Conservation (phyloP, 768 basidiomycete species). For the Auriscalpium orientale region DNA sequence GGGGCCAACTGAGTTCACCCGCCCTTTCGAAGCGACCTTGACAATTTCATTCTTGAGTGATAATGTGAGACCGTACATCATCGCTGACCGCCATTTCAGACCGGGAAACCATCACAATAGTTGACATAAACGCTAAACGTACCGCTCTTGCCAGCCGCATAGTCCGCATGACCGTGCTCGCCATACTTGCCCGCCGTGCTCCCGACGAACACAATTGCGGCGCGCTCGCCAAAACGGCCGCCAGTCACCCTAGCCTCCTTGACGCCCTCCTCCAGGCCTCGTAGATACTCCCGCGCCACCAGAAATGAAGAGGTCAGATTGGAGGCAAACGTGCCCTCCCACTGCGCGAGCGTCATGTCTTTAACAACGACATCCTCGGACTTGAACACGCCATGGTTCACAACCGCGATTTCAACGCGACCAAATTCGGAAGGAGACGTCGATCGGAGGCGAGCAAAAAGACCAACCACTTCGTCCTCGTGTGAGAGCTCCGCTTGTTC, state of each 20-base stretch:
- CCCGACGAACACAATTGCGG: constrained; percentile 58
- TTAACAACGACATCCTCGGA: constrained; percentile 40
- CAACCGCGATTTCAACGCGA: constrained; percentile 49
- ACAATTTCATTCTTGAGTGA: constrained; percentile 79
- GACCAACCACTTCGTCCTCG: constrained; percentile 42
- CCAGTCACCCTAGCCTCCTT: constrained; percentile 21
- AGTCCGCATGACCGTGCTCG: constrained; percentile 61
- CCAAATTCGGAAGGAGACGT: constrained; percentile 22
- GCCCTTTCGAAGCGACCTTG: constrained; percentile 57
- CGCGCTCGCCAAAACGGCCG: constrained; percentile 34
- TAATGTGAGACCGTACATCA: constrained; percentile 67
- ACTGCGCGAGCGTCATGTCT: constrained; percentile 53
- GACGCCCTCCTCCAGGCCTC: constrained; percentile 26
- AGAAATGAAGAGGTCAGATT: constrained; percentile 67
- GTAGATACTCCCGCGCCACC: constrained; percentile 54
- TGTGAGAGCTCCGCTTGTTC: constrained; percentile 53
- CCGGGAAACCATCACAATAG: neutral
- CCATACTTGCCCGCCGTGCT: constrained; percentile 70
- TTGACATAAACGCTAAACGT: constrained; percentile 10
- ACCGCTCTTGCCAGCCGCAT: constrained; percentile 65
- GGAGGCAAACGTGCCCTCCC: constrained; percentile 51
- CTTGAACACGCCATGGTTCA: constrained; percentile 56
- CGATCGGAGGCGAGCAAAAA: constrained; percentile 31
- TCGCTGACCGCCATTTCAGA: constrained; percentile 28
- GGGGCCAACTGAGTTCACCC: constrained; percentile 66